A percentile compares a stretch with the other conserved stretches of the same genome.
These are phyloP conservation scores for Colletotrichum viniferum DNA, from an alignment of 2,329 filamentous ascomycete species.

Conservation along the genomic window DNA sequence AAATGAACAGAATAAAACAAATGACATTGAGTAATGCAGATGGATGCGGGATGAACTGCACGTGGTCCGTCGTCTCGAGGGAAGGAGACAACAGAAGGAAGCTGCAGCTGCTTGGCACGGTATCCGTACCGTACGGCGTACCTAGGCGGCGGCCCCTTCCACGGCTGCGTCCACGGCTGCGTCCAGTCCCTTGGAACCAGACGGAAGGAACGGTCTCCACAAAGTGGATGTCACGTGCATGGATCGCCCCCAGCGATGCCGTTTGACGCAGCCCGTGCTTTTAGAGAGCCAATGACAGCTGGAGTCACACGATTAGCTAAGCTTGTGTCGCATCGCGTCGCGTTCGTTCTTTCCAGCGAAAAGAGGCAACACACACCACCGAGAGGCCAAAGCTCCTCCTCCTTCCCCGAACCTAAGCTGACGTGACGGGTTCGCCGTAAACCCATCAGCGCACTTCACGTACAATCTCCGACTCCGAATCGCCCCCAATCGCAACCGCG, in stretches of 20 bases:
- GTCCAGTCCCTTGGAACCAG: neutral
- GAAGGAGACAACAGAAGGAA: neutral
- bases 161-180: neutral
- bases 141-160: neutral
- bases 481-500: neutral
- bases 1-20: neutral
- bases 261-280: neutral
- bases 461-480: neutral
- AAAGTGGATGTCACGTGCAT: neutral
- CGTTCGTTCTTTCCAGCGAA: neutral
- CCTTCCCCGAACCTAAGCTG: neutral
- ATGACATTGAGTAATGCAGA: neutral
- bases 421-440: neutral
- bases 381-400: conserved; percentile 16
- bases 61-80: neutral
- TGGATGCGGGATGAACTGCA: neutral
- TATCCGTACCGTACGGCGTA: neutral
- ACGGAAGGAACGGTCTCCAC: neutral
- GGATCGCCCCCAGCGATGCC: neutral
- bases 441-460: neutral
- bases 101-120: neutral
- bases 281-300: neutral
- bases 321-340: neutral
- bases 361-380: neutral
- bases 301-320: neutral